Percentiles rank a stretch among this genome's conserved stretches.
Conservation (phyloP, 1,284 basidiomycete genomes). For the Trichosporon coremiiforme region DNA sequence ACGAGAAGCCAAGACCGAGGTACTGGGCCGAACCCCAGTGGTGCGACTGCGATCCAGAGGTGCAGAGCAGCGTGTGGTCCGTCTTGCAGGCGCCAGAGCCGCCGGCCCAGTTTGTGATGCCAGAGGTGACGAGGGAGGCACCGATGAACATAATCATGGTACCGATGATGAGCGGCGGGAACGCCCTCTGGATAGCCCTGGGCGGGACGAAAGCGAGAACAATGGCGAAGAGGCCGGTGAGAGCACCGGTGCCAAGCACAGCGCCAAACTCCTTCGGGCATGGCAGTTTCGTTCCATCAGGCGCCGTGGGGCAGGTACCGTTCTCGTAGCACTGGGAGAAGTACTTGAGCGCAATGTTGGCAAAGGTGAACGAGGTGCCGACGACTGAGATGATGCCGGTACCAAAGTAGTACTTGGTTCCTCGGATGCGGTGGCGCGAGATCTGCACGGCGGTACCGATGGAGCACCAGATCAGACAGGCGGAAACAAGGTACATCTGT, state of each 20-base stretch:
- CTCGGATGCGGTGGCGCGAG: slow-evolving; percentile 33
- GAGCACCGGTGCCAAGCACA: slow-evolving; percentile 37
- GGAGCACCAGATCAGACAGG: slow-evolving; percentile 42
- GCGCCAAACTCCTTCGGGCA: slow-evolving; percentile 41
- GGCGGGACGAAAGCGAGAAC: slow-evolving; percentile 40
- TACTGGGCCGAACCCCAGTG: slow-evolving; percentile 39
- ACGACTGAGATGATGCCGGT: slow-evolving; percentile 42
- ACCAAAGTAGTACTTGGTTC: slow-evolving; percentile 40
- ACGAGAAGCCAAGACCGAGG: slow-evolving; percentile 40
- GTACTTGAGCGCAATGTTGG: slow-evolving; percentile 39
- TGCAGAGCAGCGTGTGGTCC: slow-evolving; percentile 39
- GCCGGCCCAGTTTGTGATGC: slow-evolving; percentile 45
- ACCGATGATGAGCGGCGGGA: slow-evolving; percentile 43
- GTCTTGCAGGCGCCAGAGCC: slow-evolving; percentile 37
- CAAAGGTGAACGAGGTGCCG: slow-evolving; percentile 43
- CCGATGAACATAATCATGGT: slow-evolving; percentile 45
- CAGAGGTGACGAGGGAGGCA: slow-evolving; percentile 37
- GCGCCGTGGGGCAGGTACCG: slow-evolving; percentile 36
- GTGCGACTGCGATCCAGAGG: slow-evolving; percentile 29
- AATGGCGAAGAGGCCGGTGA: slow-evolving; percentile 41
- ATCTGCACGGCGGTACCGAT: slow-evolving; percentile 42
- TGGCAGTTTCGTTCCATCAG: slow-evolving; percentile 40
- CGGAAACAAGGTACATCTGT: slow-evolving; percentile 41
- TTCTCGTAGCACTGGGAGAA: slow-evolving; percentile 37
- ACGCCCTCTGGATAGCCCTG: slow-evolving; percentile 37